Conservation (phyloP, 2,329 filamentous ascomycete species). For the Coniochaeta hoffmannii region DNA sequence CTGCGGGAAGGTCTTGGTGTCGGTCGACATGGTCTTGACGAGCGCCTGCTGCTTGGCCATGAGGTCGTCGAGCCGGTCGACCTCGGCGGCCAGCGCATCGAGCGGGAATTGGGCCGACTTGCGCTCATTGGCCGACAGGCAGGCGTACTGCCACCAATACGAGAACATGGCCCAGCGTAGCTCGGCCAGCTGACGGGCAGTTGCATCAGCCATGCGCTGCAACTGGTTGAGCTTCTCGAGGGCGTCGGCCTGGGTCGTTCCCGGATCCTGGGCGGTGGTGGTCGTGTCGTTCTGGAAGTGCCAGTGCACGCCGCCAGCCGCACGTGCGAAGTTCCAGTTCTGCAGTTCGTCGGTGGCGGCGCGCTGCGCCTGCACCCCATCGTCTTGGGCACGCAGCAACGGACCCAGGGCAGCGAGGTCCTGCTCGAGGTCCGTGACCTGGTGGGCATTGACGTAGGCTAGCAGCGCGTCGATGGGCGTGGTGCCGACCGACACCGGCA, state of each 20-base stretch:
- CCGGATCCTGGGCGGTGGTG: conserved; percentile 4
- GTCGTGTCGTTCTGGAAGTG: conserved; percentile 17
- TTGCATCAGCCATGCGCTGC: conserved; percentile 16
- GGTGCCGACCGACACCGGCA: conserved; percentile 24
- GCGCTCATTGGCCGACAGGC: not conserved
- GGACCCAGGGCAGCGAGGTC: conserved; percentile 19
- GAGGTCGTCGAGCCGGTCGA: conserved; percentile 7
- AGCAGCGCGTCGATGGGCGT: conserved; percentile 29
- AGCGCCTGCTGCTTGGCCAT: conserved; percentile 14
- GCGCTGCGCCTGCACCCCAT: conserved; percentile 22
- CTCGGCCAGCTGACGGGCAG: conserved; percentile 11
- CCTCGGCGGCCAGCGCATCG: too few species aligned
- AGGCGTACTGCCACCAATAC: conserved; percentile 30
- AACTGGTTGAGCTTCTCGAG: conserved; percentile 15
- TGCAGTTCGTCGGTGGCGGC: conserved; percentile 22
- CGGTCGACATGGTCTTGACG: too few species aligned
- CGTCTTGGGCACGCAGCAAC: conserved; percentile 20
- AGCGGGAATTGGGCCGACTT: not conserved
- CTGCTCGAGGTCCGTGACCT: conserved; percentile 15
- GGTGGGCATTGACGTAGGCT: conserved; percentile 15
- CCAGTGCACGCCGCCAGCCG: conserved; percentile 16
- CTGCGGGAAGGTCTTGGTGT: not conserved
- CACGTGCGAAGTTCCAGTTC: conserved; percentile 20
- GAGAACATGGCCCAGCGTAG: conserved; percentile 32
- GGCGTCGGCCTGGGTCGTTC: not conserved